Percentiles rank a stretch among this genome's conserved stretches.
phyloP scores from a whole-genome alignment of 2,329 filamentous ascomycete genomes.

The Alternaria metachromatica region DNA sequence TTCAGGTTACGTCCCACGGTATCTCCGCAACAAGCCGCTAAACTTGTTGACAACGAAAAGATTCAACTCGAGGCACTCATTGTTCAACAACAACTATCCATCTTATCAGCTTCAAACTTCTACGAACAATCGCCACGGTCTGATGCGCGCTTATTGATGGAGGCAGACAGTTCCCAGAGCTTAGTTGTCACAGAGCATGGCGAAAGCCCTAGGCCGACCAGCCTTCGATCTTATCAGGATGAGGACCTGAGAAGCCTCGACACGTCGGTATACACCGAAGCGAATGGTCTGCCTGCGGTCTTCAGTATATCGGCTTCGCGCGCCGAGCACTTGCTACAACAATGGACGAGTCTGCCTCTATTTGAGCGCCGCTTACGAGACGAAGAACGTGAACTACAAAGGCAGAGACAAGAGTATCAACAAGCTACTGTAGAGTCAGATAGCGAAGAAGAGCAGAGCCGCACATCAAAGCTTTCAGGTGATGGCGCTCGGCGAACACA shows the following conservation, averaged over 20 bases:
- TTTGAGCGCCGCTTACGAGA: constrained; percentile 38
- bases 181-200: constrained; percentile 17
- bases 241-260: constrained; percentile 34
- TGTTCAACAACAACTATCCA: constrained; percentile 49
- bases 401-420: constrained; percentile 33
- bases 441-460: constrained; percentile 36
- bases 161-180: constrained; percentile 39
- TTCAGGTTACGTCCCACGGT: constrained; percentile 39
- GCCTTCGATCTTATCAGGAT: constrained; percentile 40
- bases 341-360: constrained; percentile 43
- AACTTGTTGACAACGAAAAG: constrained; percentile 45
- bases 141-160: constrained; percentile 33
- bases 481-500: constrained; percentile 17
- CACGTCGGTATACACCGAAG: constrained; percentile 23
- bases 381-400: constrained; percentile 28
- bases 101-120: constrained; percentile 32
- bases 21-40: constrained; percentile 40
- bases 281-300: constrained; percentile 32
- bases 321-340: constrained; percentile 35
- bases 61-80: constrained; percentile 47
- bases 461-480: constrained; percentile 16
- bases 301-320: constrained; percentile 32
- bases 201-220: constrained; percentile 23
- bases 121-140: constrained; percentile 23
- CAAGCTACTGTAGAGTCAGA: constrained; percentile 47